phyloP scores from a whole-genome alignment of 2,329 filamentous ascomycete species.

The Iodosphaeria phyllophila region DNA sequence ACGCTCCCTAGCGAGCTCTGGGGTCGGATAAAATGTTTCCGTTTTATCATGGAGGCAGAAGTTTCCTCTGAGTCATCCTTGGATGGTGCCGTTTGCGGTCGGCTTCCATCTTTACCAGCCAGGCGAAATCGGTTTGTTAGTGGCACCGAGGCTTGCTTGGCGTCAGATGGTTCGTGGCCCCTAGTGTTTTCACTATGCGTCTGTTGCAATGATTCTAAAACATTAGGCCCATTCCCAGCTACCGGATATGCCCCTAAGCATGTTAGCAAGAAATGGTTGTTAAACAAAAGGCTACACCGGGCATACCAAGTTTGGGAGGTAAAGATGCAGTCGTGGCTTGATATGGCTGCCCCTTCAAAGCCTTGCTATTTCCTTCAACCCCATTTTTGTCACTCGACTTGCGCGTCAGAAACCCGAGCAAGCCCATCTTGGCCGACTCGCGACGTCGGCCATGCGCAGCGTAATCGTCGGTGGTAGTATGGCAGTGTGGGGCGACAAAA shows the following conservation, averaged over 20 bases:
- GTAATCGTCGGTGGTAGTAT: too few relatives aligned
- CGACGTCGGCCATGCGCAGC: too few relatives aligned
- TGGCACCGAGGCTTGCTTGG: conserved; percentile 9
- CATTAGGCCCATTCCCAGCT: conserved; percentile 19
- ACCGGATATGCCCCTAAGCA: conserved; percentile 19
- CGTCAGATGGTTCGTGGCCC: conserved; percentile 5
- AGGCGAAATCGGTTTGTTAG: conserved; percentile 12
- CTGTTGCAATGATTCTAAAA: conserved; percentile 17
- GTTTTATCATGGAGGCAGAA: too few relatives aligned
- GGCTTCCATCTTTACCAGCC: conserved; percentile 11
- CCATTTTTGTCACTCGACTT: conserved; percentile 7
- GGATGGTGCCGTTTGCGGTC: conserved; percentile 21
- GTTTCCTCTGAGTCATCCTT: too few relatives aligned
- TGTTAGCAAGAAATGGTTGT: conserved; percentile 6
- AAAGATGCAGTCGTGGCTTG: conserved; percentile 16
- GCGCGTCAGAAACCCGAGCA: conserved; percentile 16
- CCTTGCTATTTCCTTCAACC: too few relatives aligned
- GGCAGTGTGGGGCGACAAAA: too few relatives aligned
- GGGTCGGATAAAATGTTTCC: too few relatives aligned
- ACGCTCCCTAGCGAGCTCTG: too few relatives aligned
- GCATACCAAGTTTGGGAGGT: conserved; percentile 19
- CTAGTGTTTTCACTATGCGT: conserved; percentile 11
- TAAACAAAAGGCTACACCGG: conserved; percentile 6
- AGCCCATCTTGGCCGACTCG: conserved; percentile 19
- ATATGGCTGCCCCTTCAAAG: conserved; percentile 18